A percentile compares a stretch with the other conserved stretches of the same genome.
Conservation (phyloP, 1,284 basidiomycete genomes). For the Papiliotrema laurentii region DNA sequence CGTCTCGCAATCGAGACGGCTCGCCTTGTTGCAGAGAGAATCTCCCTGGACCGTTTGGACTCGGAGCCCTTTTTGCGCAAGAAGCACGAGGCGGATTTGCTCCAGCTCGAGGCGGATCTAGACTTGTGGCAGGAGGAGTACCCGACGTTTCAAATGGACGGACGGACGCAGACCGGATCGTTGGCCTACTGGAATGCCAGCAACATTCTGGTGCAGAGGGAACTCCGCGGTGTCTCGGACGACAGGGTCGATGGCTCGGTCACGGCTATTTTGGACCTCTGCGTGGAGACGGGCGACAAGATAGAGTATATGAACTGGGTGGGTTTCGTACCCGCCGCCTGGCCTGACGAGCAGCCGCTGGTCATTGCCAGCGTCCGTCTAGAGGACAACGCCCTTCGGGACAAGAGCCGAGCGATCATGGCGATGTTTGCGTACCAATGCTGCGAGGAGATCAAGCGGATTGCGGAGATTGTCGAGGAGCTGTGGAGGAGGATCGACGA, state of each 20-base stretch:
- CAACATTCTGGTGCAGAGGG: conserved; percentile 29
- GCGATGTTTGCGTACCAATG: conserved; percentile 38
- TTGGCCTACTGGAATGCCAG: conserved; percentile 35
- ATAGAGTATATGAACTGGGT: conserved; percentile 45
- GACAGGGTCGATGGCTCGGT: conserved; percentile 27
- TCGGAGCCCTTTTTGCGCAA: conserved; percentile 6
- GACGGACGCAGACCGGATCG: conserved; percentile 26
- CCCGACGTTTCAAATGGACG: conserved; percentile 13
- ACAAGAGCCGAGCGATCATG: conserved; percentile 24
- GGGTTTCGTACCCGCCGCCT: conserved; percentile 5
- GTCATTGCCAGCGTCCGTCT: conserved; percentile 31
- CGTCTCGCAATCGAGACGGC: neutral
- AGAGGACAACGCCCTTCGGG: conserved; percentile 16
- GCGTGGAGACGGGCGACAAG: conserved; percentile 35
- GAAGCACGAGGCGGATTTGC: neutral
- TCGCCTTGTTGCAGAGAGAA: no score
- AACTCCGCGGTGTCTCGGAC: conserved; percentile 26
- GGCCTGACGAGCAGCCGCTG: conserved; percentile 14
- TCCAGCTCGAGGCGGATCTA: no score
- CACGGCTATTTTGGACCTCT: conserved; percentile 28
- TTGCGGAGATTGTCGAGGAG: conserved; percentile 30
- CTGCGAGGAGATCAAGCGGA: conserved; percentile 33
- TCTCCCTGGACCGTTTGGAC: no score
- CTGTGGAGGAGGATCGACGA: conserved; percentile 39
- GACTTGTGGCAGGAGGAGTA: no score